Evolutionary conservation across 352 stramenopile species (phyloP).

Genomic region (Phytophthora hybrid): DNA sequence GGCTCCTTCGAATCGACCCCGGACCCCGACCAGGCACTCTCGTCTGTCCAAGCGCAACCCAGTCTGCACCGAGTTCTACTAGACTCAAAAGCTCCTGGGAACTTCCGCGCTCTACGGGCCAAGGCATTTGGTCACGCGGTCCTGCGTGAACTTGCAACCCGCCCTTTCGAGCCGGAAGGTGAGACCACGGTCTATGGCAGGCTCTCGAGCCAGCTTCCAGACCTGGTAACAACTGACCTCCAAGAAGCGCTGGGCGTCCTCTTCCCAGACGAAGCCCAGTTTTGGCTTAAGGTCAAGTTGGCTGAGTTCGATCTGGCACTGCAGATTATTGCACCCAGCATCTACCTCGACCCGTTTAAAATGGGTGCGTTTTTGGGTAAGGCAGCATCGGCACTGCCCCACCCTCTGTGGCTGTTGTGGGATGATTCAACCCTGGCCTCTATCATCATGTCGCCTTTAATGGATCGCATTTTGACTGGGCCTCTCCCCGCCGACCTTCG

Average conservation of each 20-base stretch:
- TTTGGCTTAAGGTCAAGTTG: not conserved
- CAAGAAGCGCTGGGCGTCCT: not conserved
- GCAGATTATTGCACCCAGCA: slow-evolving; percentile 16
- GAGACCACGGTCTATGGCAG: not conserved
- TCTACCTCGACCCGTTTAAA: slow-evolving; percentile 17
- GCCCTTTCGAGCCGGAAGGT: not conserved
- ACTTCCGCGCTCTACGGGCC: not conserved
- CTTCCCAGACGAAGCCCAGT: not conserved
- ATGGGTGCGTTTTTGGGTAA: not conserved
- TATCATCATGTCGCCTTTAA: not conserved
- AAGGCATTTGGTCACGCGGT: not conserved
- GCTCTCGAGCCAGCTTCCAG: not conserved
- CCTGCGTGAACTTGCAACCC: not conserved
- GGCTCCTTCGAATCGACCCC: not conserved
- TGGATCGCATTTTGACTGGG: not conserved
- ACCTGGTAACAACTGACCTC: not conserved
- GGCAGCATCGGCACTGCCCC: not conserved
- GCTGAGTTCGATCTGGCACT: slow-evolving; percentile 2
- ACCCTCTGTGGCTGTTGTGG: not conserved
- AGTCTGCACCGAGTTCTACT: not conserved
- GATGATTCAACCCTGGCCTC: not conserved
- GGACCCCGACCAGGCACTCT: not conserved
- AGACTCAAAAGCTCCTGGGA: not conserved
- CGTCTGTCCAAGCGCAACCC: not conserved
- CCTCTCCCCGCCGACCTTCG: not conserved